Evolutionary conservation across 192 early-diverging fungal species (phyloP), one percentile per base, ranked within the genome.

Genomic region (Coemansia sp.): DNA sequence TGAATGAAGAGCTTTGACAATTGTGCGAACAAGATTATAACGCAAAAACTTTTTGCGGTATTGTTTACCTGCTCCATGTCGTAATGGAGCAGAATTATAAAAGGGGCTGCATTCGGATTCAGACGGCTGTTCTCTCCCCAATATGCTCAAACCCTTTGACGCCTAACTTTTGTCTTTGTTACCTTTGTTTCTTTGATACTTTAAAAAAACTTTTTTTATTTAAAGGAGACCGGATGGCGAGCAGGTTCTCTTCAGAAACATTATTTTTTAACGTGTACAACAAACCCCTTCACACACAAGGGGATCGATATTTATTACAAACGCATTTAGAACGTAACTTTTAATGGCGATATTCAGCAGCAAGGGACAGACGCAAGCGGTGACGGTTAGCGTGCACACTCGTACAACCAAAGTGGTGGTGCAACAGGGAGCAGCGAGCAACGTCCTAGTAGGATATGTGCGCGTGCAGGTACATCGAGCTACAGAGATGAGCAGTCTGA

Each of bases 321-420:
- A 21, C 4, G 4, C 6, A 31, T 43, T 43, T 21, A 21, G 21
- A n/a, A 16, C 41, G 16, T 2, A 11, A 43, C 16, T 43, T 43
- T 43, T 43, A 8, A 62, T 52, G 22, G 19, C 39, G 35, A 55
- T 64, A 38, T 64, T 64, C 39, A 39, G 37, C 12, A 43, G 50
- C 23, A 53, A 21, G 31, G 50, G 54, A 12, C 55, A 38, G 27
- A 49, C 6, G 3, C 21, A 59, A 8, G 50, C 58, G 22, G 31
- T 57, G 8, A 39, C 31, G 11, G 21, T 75, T 29, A 69, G 54
- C n/a, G 59, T 79, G 8, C 67, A 72, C 27, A 68, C 76, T 14
- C 67, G 62, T 29, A 79, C 76, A 7, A 73, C 67, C 27, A 64
- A 66, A 19, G 66, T 79, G 14, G 57, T 79, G 17, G 57, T 73